A percentile compares a stretch with the other conserved stretches of the same genome.
phyloP scores from a whole-genome alignment of 208 protist genomes.

The Trichomonas vaginalis region DNA sequence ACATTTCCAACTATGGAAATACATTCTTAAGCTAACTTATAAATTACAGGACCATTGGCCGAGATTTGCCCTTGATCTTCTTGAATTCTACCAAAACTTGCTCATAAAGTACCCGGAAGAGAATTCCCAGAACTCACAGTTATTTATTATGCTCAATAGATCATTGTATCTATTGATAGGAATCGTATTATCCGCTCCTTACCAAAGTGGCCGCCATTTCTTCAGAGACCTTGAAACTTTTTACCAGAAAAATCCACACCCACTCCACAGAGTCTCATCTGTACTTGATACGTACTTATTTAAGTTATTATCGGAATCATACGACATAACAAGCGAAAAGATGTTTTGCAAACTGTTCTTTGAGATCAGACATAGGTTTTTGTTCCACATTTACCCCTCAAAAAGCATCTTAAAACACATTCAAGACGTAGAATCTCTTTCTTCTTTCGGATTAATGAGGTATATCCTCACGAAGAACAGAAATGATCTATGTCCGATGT shows the following conservation, averaged over 20 bases:
- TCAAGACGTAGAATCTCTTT: neutral
- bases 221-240: neutral
- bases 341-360: neutral
- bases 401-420: neutral
- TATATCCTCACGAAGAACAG: neutral
- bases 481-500: neutral
- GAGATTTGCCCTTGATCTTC: neutral
- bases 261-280: neutral
- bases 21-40: neutral
- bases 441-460: neutral
- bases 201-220: neutral
- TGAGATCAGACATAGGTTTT: neutral
- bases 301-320: neutral
- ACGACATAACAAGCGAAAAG: neutral
- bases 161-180: neutral
- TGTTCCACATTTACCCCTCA: neutral
- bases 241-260: neutral
- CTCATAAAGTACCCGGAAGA: neutral
- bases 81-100: neutral
- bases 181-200: neutral
- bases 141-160: neutral
- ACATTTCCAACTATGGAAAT: neutral
- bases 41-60: neutral
- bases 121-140: neutral
- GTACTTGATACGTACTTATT: neutral